Conservation (phyloP, 169 alveolate species). For the Plasmodium vinckei region DNA sequence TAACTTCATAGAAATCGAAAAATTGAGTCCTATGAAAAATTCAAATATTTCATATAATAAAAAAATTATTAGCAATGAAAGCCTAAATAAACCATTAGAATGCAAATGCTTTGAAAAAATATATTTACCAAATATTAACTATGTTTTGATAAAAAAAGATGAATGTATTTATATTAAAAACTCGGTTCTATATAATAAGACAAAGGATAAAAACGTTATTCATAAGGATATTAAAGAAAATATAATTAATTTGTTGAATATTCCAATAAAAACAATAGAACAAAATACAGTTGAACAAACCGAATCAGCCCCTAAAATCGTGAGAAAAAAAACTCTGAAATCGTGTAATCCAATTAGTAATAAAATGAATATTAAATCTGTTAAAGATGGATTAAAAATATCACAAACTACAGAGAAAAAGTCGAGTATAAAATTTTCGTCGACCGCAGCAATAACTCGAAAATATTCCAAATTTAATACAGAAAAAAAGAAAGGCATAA, state of each 20-base stretch:
- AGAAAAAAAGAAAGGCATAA: no score
- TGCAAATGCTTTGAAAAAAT: conserved; percentile 55
- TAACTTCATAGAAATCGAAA: neutral
- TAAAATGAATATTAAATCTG: neutral
- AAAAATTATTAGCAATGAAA: neutral
- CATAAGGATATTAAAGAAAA: conserved; percentile 63
- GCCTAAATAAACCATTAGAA: neutral
- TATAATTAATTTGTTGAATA: conserved; percentile 40
- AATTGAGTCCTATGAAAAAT: neutral
- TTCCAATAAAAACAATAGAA: conserved; percentile 37
- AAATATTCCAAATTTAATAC: no score
- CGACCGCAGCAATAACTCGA: no score
- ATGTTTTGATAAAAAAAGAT: conserved; percentile 36
- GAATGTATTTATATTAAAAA: conserved; percentile 21
- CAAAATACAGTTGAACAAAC: neutral
- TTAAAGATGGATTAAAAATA: no score
- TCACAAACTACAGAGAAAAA: no score
- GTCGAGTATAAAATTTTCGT: no score
- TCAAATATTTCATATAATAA: neutral
- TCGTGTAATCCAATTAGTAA: neutral
- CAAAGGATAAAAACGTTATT: conserved; percentile 21
- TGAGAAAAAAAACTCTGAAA: neutral
- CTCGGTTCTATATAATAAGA: neutral
- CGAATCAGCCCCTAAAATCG: neutral
- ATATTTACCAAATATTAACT: conserved; percentile 61